Percentiles rank a stretch among this genome's conserved stretches.
Evolutionary conservation across 2,329 filamentous ascomycete genomes (phyloP).

Genomic region (Ustilaginoidea virens): DNA sequence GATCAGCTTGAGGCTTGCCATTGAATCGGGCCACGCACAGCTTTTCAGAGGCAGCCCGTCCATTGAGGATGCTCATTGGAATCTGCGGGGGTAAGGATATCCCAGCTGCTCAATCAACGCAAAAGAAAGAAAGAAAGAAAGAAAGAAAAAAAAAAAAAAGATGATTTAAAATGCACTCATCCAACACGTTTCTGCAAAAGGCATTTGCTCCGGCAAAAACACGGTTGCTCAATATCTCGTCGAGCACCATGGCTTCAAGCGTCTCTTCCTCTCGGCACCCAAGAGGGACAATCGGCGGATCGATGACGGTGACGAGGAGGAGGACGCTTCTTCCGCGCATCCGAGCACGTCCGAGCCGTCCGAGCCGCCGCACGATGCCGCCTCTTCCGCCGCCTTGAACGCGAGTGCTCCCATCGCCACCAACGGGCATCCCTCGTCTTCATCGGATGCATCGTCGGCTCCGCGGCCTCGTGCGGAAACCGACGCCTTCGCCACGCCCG

Average conservation of each 20-base stretch:
- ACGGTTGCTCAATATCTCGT: conserved; percentile 80
- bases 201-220: conserved; percentile 85
- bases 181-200: conserved; percentile 25
- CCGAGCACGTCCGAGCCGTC: conserved; percentile 1
- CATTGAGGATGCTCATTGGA: conserved; percentile 52
- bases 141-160: background rate
- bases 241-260: conserved; percentile 67
- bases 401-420: conserved; percentile 14
- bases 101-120: no score
- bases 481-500: conserved; percentile 42
- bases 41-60: background rate
- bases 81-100: conserved; percentile 50
- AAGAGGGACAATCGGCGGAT: background rate
- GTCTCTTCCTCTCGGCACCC: conserved; percentile 40
- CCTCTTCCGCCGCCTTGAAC: conserved; percentile 11
- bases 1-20: no score
- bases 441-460: conserved; percentile 12
- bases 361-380: conserved; percentile 5
- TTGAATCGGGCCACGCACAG: no score
- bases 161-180: background rate
- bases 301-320: background rate
- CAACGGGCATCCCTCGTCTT: conserved; percentile 9
- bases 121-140: background rate
- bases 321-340: background rate
- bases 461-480: conserved; percentile 9